phyloP scores from a whole-genome alignment of 2,329 filamentous ascomycete species.

The Aspergillus sclerotialis region DNA sequence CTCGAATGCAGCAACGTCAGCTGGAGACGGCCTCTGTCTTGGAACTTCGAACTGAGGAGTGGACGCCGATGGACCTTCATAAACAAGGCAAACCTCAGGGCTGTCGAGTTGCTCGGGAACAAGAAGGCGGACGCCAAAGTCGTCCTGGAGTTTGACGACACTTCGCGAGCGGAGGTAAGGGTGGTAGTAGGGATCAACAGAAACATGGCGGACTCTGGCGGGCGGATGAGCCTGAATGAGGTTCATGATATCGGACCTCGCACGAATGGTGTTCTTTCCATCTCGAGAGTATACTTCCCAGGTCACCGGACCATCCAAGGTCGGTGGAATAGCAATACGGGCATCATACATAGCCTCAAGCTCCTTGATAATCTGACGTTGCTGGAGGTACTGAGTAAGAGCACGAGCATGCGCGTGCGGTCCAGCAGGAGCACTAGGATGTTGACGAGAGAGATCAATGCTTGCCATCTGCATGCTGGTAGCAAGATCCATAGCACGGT shows the following conservation, averaged over 20 bases:
- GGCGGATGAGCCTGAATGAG: constrained; percentile 44
- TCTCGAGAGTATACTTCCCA: constrained; percentile 89
- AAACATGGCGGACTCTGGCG: constrained; percentile 36
- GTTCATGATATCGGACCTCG: constrained; percentile 44
- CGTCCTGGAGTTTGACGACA: constrained; percentile 31
- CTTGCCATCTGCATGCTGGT: constrained; percentile 78
- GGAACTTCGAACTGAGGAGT: constrained; percentile 48
- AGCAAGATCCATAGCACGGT: constrained; percentile 82
- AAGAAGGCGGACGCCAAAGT: constrained; percentile 43
- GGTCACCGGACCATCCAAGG: constrained; percentile 58
- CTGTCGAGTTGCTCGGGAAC: constrained; percentile 39
- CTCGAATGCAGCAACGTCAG: constrained; percentile 51
- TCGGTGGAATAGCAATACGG: constrained; percentile 75
- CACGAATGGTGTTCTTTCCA: constrained; percentile 62
- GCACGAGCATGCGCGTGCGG: constrained; percentile 74
- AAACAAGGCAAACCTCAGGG: constrained; percentile 43
- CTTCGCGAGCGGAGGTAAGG: constrained; percentile 37
- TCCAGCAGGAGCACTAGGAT: constrained; percentile 65
- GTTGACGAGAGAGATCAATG: constrained; percentile 74
- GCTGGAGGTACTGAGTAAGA: constrained; percentile 78
- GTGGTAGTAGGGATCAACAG: constrained; percentile 44
- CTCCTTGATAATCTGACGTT: constrained; percentile 73
- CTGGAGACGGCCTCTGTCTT: constrained; percentile 47
- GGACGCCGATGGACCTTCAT: constrained; percentile 39
- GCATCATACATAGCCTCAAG: constrained; percentile 74